A percentile compares a stretch with the other conserved stretches of the same genome.
Evolutionary conservation across 2,329 filamentous ascomycete genomes (phyloP).

Genomic region (Lachnellula arida): DNA sequence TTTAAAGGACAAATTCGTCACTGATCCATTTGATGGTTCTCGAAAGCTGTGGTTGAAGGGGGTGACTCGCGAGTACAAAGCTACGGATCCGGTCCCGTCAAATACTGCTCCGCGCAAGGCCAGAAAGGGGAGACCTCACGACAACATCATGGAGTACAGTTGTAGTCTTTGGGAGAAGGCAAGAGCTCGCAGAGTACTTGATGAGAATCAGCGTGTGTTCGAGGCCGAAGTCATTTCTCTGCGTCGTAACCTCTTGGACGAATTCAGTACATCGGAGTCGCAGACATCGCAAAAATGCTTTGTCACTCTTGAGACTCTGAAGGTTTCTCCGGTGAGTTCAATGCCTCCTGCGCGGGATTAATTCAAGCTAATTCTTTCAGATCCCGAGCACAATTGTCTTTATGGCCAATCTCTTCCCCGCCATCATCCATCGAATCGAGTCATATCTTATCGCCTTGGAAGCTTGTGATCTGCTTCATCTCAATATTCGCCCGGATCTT

Average conservation of each 20-base stretch:
- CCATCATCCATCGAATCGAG: constrained; percentile 80
- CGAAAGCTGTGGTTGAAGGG: constrained; percentile 54
- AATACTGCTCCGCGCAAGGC: constrained; percentile 44
- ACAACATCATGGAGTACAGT: constrained; percentile 78
- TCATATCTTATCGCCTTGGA: constrained; percentile 76
- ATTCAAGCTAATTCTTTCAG: constrained; percentile 35
- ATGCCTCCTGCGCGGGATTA: not conserved
- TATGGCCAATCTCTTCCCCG: constrained; percentile 72
- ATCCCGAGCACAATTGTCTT: constrained; percentile 65
- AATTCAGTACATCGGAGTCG: constrained; percentile 48
- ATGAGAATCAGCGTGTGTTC: constrained; percentile 74
- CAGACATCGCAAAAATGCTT: constrained; percentile 50
- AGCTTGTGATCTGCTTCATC: constrained; percentile 58
- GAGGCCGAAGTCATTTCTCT: constrained; percentile 68
- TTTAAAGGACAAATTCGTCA: constrained; percentile 49
- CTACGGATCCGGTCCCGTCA: constrained; percentile 61
- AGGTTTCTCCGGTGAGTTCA: constrained; percentile 65
- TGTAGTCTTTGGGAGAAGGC: constrained; percentile 67
- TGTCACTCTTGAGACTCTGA: constrained; percentile 72
- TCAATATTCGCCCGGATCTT: constrained; percentile 61
- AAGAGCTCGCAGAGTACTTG: constrained; percentile 47
- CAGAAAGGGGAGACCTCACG: constrained; percentile 36
- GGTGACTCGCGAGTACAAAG: constrained; percentile 53
- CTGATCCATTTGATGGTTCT: constrained; percentile 58
- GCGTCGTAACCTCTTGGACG: constrained; percentile 79